Evolutionary conservation across 129 eudicot genomes (phyloP).

Genomic region (Artemisia argyi): DNA sequence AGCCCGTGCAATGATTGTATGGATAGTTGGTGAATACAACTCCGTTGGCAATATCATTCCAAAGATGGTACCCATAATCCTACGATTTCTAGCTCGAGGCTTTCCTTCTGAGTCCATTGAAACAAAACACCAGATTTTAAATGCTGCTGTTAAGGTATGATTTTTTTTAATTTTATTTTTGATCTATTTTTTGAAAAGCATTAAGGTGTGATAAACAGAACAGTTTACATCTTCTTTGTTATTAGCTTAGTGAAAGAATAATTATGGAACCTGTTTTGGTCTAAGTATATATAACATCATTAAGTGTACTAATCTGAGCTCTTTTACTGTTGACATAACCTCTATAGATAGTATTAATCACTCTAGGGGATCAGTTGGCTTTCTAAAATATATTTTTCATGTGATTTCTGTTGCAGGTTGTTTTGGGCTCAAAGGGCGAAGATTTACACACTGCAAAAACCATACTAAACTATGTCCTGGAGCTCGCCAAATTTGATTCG

Average conservation of each 20-base stretch:
- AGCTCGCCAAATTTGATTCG: conserved; percentile 79
- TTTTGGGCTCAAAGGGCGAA: conserved; percentile 63
- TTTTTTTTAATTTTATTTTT: too few relatives aligned
- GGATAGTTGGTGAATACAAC: conserved; percentile 89
- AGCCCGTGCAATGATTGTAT: conserved; percentile 80
- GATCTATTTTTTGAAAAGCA: too few relatives aligned
- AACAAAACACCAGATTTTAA: conserved; percentile 86
- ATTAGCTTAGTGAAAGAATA: too few relatives aligned
- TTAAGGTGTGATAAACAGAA: conserved; percentile 54
- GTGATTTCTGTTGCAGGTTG: conserved; percentile 51
- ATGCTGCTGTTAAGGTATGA: conserved; percentile 81
- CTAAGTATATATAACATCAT: too few relatives aligned
- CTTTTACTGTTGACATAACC: too few relatives aligned
- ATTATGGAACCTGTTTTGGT: too few relatives aligned
- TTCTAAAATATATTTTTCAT: not conserved
- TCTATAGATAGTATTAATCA: too few relatives aligned
- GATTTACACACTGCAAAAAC: conserved; percentile 38
- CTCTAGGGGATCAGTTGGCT: too few relatives aligned
- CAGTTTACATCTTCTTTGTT: not conserved
- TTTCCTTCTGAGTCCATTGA: conserved; percentile 74
- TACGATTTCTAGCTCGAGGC: conserved; percentile 69
- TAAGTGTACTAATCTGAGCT: too few relatives aligned
- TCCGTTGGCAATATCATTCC: conserved; percentile 60
- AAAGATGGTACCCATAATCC: conserved; percentile 58
- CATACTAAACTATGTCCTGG: conserved; percentile 63